A percentile compares a stretch with the other conserved stretches of the same genome.
Evolutionary conservation across 2,329 filamentous ascomycete species (phyloP).

Genomic region (Calonectria ilicicola): DNA sequence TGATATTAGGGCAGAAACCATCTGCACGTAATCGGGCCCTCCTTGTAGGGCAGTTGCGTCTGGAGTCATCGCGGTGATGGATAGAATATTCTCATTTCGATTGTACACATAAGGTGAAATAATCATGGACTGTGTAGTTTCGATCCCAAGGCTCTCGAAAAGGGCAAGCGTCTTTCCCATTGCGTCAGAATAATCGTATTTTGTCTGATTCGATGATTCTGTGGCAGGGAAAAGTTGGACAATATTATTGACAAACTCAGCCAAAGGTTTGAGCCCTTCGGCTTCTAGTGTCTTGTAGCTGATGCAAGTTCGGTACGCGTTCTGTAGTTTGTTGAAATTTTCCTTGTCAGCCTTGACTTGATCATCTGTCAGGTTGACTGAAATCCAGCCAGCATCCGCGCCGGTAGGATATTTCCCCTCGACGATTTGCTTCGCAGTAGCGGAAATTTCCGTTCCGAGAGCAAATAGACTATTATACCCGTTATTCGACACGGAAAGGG

Average conservation of each 20-base stretch:
- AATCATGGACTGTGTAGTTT: constrained; percentile 12
- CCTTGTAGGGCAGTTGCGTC: background rate
- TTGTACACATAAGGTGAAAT: constrained; percentile 1
- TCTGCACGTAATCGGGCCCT: background rate
- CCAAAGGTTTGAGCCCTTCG: constrained; percentile 67
- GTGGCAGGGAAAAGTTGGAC: constrained; percentile 25
- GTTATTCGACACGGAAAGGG: background rate
- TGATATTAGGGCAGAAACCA: constrained; percentile 8
- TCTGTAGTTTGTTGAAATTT: constrained; percentile 76
- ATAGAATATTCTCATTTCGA: constrained; percentile 10
- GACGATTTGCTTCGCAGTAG: constrained; percentile 36
- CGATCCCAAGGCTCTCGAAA: constrained; percentile 30
- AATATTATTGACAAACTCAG: constrained; percentile 60
- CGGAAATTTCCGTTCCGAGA: background rate
- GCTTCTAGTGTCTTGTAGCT: constrained; percentile 68
- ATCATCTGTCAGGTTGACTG: constrained; percentile 34
- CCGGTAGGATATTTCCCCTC: constrained; percentile 70
- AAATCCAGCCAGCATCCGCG: constrained; percentile 32
- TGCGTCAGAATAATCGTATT: background rate
- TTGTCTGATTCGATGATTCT: background rate
- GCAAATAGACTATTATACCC: background rate
- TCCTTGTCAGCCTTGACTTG: constrained; percentile 63
- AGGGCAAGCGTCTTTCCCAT: constrained; percentile 21
- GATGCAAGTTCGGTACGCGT: constrained; percentile 74
- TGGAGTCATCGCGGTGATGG: background rate